Conservation (phyloP, 257 asterid genomes). For the Craterostigma plantagineum region DNA sequence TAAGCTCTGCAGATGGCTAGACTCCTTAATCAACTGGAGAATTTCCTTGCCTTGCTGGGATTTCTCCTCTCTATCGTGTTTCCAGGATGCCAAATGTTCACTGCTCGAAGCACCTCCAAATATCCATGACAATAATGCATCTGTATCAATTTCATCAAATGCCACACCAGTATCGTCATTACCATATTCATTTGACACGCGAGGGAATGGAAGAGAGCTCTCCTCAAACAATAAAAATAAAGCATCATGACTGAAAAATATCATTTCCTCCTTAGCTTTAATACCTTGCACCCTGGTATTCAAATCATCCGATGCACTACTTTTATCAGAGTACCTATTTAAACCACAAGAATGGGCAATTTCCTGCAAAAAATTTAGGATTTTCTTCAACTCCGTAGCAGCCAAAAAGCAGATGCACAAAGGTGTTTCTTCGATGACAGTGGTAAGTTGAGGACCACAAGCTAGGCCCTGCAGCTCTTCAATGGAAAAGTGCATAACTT, state of each 20-base stretch:
- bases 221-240: conserved; percentile 55
- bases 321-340: conserved; percentile 57
- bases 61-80: conserved; percentile 47
- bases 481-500: conserved; percentile 70
- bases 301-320: conserved; percentile 23
- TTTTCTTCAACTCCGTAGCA: conserved; percentile 61
- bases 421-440: conserved; percentile 49
- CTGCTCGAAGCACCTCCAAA: conserved; percentile 56
- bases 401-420: conserved; percentile 71
- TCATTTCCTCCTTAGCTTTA: conserved; percentile 37
- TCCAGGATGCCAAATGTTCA: conserved; percentile 61
- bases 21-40: conserved; percentile 69
- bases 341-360: conserved; percentile 58
- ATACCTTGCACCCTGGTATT: conserved; percentile 18
- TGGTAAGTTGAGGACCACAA: conserved; percentile 50
- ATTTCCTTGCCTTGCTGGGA: conserved; percentile 51
- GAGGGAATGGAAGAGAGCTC: conserved; percentile 23
- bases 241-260: conserved; percentile 44
- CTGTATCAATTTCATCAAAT: conserved; percentile 35
- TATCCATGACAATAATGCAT: conserved; percentile 80
- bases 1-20: conserved; percentile 53
- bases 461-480: conserved; percentile 73
- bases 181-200: no score
- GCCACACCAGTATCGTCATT: no score
- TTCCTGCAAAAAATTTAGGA: conserved; percentile 72